These are phyloP conservation scores for Dactylellina cionopaga DNA, from an alignment of 2,329 filamentous ascomycete species.

Conservation along the genomic window DNA sequence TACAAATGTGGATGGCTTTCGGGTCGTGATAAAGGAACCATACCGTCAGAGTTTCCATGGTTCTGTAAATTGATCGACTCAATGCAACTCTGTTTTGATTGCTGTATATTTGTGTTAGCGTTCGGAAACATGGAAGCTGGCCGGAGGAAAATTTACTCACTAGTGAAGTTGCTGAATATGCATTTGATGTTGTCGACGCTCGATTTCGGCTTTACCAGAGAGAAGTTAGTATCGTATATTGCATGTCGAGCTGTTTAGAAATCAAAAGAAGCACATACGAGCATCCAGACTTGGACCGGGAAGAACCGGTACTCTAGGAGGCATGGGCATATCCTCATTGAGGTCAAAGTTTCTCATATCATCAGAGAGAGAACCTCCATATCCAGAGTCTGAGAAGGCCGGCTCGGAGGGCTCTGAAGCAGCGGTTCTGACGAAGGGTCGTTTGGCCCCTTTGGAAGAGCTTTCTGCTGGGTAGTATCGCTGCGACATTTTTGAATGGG, in stretches of 20 bases:
- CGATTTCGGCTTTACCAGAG: constrained; percentile 66
- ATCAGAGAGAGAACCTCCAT: constrained; percentile 80
- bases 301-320: constrained; percentile 43
- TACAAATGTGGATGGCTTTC: background rate
- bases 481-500: constrained; percentile 48
- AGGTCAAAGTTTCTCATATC: constrained; percentile 65
- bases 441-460: constrained; percentile 49
- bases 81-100: constrained; percentile 89
- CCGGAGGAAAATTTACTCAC: constrained; percentile 60
- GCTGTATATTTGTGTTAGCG: constrained; percentile 58
- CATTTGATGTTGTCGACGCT: constrained; percentile 76
- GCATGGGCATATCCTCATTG: constrained; percentile 57
- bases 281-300: constrained; percentile 25
- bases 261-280: constrained; percentile 33
- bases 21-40: background rate
- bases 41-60: constrained; percentile 79
- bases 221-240: constrained; percentile 61
- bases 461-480: constrained; percentile 52
- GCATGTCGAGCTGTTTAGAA: background rate
- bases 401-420: constrained; percentile 20
- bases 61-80: constrained; percentile 85
- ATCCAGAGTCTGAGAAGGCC: constrained; percentile 76
- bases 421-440: constrained; percentile 40
- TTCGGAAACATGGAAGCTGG: background rate
- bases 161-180: constrained; percentile 94